Base-by-base conservation (phyloP, 1,284 basidiomycete species). In the Leccinum insolens region DNA sequence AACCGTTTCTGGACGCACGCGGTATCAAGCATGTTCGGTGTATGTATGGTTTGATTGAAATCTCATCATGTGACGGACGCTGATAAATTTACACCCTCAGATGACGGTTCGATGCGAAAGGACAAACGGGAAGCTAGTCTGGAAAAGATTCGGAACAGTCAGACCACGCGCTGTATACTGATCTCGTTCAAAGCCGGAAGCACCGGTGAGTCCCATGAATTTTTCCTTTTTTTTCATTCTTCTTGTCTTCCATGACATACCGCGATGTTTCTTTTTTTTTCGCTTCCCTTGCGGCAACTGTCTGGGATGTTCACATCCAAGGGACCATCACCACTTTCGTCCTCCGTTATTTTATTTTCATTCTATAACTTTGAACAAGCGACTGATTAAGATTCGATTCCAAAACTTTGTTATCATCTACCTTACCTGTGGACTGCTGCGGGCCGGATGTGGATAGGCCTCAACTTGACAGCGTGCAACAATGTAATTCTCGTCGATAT, bases 141-240 rank as follows among this genome's bases (percentile, higher is more conserved):
- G 28, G 82, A 89, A 28, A 86, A 84, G 69, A 96, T 99, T 79
- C 89, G 88, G 75, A 87, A 75, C 31, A 87, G 87, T 74, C 77
- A 80, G 11, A 82, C 75, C 3, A 87, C 84, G 15, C 86, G 84
- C 28, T 88, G 97, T 49, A 98, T 99, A 68, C 81, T 99, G 69
- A 97, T 99, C 70, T 98, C 95, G 0, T 97, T 99, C 88, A 98
- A 98, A 79, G 95, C 96, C 14, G 96, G 96, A 2, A 94, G 92
- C 75, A 95, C 94, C 2, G 94, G 93, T 91, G 73, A 62, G 79
- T 78, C 49, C n/a, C 28, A 28, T 63, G 65, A 59, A 61, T n/a
- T 2, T 58, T 65, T 46, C 15, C 31, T 3, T 52, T 3, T 37
- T 58, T 58, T 28, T 17, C 25, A 3, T 22, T 20, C n/a, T 46